Evolutionary conservation across 2,329 filamentous ascomycete genomes (phyloP).

Genomic region (Beauveria asiatica): DNA sequence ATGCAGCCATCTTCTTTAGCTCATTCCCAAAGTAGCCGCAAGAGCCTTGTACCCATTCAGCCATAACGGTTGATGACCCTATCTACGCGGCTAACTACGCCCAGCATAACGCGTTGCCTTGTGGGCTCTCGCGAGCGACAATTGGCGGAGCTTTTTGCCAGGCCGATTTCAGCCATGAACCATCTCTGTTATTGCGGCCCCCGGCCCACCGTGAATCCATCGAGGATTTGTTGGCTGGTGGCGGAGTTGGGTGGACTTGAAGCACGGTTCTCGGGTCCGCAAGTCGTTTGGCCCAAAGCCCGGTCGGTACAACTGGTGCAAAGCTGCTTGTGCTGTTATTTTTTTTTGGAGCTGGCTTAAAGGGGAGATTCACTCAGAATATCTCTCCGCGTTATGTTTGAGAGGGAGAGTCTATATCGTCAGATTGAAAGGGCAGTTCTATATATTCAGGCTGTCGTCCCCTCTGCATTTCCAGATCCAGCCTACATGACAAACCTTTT

Average conservation of each 20-base stretch:
- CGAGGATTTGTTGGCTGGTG: not conserved
- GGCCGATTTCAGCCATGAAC: not conserved
- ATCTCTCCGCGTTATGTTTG: not conserved
- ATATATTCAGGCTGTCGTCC: too few relatives aligned
- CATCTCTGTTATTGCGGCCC: not conserved
- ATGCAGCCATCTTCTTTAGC: not conserved
- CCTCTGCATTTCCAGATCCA: too few relatives aligned
- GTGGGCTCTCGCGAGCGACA: not conserved
- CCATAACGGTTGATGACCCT: conserved; percentile 1
- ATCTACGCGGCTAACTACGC: too few relatives aligned
- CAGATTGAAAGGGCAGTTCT: not conserved
- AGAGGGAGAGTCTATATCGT: not conserved
- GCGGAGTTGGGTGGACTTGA: conserved; percentile 8
- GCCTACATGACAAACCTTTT: too few relatives aligned
- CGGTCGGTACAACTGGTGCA: not conserved
- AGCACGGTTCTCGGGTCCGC: not conserved
- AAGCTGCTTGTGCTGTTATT: not conserved
- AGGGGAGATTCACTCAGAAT: not conserved
- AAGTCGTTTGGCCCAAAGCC: not conserved
- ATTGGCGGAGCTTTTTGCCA: not conserved
- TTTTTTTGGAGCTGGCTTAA: not conserved
- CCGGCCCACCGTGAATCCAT: not conserved
- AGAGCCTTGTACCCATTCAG: not conserved
- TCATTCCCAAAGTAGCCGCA: not conserved
- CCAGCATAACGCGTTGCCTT: conserved; percentile 6